Evolutionary conservation across 768 basidiomycete species (phyloP), one percentile per base, ranked within the genome.

Genomic region (Daedalea quercina): DNA sequence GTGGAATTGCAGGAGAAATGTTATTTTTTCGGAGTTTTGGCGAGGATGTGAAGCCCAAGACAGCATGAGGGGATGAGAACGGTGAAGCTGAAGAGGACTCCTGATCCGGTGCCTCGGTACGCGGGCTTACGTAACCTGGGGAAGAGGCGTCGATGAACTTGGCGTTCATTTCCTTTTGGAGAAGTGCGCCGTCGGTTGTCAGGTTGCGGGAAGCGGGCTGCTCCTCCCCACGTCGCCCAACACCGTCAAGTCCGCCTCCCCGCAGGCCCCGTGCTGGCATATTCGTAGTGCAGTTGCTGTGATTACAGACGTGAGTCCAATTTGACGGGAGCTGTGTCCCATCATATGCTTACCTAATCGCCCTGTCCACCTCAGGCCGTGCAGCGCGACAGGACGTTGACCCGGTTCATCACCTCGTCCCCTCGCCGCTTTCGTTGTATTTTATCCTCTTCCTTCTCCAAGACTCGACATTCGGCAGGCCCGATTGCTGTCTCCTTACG

Each of bases 401-500:
- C 52, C 52, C 37, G 56, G 56, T 56, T 52, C 43, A 47, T 33
- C 25, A 35, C 24, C 25, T 43, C 51, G 42, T 50, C 54, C 47
- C 49, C 40, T 54, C 44, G 25, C 50, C 49, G 37, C 49, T 52
- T 57, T 54, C 56, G 23, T 42, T 50, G 47, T 54, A 50, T 33
- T 47, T 54, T 40, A 40, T 24, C 48, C 41, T 54, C 17, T 34
- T 54, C n/a, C 9, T 34, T 52, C 55, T 53, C 26, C 51, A 44
- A 57, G 53, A 53, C 51, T 48, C 50, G 52, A 42, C 34, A 45
- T 34, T 61, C 60, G 60, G 60, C 56, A 55, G 60, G 56, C 46
- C 60, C 60, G 60, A 55, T 42, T 53, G 49, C 53, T 54, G 49
- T 54, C 50, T 43, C 35, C 9, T 33, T 50, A 33, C 31, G 4